Evolutionary conservation across 2,329 filamentous ascomycete species (phyloP), one percentile per base, ranked within the genome.

Genomic region (Seiridium unicorne): DNA sequence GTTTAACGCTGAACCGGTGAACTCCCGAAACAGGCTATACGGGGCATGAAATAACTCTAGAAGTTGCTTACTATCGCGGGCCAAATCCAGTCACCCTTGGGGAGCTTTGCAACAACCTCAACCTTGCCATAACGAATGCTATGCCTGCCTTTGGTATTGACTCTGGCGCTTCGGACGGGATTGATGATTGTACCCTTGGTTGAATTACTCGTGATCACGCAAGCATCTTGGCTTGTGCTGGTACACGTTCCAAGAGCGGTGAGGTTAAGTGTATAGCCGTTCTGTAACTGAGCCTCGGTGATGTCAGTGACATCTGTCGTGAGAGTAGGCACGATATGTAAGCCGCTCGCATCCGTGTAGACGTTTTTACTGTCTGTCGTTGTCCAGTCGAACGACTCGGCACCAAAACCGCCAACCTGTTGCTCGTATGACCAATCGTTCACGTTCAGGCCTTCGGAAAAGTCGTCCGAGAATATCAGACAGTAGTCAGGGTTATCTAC

Each of bases 61-160:
- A 48, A 46, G 10, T 40, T 32, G 10, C 58, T 62, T 62, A 58
- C 65, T 75, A 77, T 77, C 46, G 78, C 79, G 62, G 74, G 81
- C 82, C 82, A 84, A 32, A 85, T 68, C 83, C 83, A 85, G 66
- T 84, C 80, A 4, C 83, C 82, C 40, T 69, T 70, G 5, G 83
- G 81, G 64, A 85, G 68, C 61, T 81, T 79, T 18, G 83, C 83
- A 3, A 78, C 76, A 6, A 86, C 80, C 65, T 86, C 83, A 38
- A 85, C 77, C 49, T 77, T 72, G 1, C 81, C 81, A 64, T 83
- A 84, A 44, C 68, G 73, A 63, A 84, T 79, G 10, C 72, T 73
- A 61, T 77, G 77, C 58, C 77, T 81, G 9, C 77, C 76, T 60
- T 75, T 75, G 7, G 81, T 84, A 32, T 73, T 78, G 8, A 84